These are phyloP conservation scores for Pneumocystis jirovecii DNA, from an alignment of 1,139 yeast genomes.

Conservation along the genomic window DNA sequence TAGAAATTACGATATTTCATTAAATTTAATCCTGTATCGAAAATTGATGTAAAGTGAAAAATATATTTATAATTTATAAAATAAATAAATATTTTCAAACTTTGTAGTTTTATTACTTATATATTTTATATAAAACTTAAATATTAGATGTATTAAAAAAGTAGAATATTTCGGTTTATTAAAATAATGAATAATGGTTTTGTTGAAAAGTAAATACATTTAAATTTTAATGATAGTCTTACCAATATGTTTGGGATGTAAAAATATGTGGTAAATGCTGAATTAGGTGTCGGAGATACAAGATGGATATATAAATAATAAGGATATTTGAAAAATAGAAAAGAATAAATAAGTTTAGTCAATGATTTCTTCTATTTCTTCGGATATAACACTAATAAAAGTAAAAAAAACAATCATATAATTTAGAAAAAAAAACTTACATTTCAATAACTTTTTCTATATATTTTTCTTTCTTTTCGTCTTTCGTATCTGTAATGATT, in stretches of 20 bases:
- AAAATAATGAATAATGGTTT: not conserved
- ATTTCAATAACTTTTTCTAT: conserved; percentile 63
- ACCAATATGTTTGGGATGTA: not conserved
- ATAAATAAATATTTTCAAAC: not conserved
- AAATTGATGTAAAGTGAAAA: not conserved
- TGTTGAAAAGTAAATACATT: not conserved
- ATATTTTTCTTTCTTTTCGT: conserved; percentile 45
- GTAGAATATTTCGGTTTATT: not conserved
- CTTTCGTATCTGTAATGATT: conserved; percentile 27
- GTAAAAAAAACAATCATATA: not conserved
- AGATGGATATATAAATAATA: not conserved
- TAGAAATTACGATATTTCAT: not conserved
- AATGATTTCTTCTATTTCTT: not conserved
- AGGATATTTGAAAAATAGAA: not conserved
- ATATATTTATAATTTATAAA: not conserved
- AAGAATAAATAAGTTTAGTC: not conserved
- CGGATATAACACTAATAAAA: not conserved
- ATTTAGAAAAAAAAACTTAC: not conserved
- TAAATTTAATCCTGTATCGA: not conserved
- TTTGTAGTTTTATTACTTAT: not conserved
- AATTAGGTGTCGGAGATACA: not conserved
- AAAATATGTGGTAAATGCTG: not conserved
- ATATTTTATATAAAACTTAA: not conserved
- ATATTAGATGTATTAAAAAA: not conserved
- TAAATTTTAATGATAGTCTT: not conserved